Evolutionary conservation across 176 grass and related monocot species (phyloP).

Genomic region (Oryza meyeriana): DNA sequence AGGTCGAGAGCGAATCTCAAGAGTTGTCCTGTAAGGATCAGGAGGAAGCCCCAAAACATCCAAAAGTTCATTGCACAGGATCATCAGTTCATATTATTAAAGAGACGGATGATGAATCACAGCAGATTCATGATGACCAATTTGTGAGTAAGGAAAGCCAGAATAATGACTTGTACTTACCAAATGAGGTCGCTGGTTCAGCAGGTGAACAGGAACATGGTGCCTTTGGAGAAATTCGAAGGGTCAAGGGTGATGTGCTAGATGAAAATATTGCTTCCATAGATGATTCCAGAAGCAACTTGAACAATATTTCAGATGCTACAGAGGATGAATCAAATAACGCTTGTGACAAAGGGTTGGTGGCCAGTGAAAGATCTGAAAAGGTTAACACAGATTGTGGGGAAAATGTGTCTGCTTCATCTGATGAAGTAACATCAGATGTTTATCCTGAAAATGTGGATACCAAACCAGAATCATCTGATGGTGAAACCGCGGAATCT

Average conservation of each 20-base stretch:
- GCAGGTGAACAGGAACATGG: constrained; percentile 28
- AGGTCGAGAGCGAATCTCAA: constrained; percentile 10
- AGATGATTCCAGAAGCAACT: constrained; percentile 25
- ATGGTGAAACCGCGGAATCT: background rate
- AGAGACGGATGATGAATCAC: constrained; percentile 27
- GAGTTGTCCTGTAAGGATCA: constrained; percentile 18
- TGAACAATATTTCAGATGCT: constrained; percentile 22
- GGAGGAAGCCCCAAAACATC: constrained; percentile 18
- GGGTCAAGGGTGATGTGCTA: constrained; percentile 5
- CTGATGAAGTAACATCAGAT: constrained; percentile 2
- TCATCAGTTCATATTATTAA: constrained; percentile 31
- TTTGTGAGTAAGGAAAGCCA: constrained; percentile 21
- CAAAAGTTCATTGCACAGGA: constrained; percentile 30
- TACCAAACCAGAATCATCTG: background rate
- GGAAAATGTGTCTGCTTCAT: constrained; percentile 18
- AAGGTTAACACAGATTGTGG: background rate
- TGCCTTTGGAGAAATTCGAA: constrained; percentile 17
- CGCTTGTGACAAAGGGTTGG: background rate
- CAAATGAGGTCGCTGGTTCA: constrained; percentile 31
- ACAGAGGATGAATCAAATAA: constrained; percentile 14
- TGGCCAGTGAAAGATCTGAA: background rate
- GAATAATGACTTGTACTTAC: constrained; percentile 12
- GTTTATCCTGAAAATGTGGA: background rate
- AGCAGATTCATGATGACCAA: constrained; percentile 21
- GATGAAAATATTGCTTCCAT: constrained; percentile 25